Conservation (phyloP, 192 early-diverging fungal genomes). For the Pilaira anomala region DNA sequence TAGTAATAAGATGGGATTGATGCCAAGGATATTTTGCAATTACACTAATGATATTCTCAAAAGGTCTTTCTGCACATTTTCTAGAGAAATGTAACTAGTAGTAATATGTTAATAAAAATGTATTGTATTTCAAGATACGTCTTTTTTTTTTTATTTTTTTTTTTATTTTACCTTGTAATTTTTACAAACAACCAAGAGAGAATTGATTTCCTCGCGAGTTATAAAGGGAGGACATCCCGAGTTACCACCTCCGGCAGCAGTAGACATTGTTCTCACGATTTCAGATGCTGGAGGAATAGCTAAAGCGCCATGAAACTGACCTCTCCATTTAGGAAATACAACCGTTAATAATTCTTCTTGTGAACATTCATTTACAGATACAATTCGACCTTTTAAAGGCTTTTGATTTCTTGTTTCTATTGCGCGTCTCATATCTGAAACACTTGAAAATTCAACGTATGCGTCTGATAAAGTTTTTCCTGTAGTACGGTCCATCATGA, state of each 20-base stretch:
- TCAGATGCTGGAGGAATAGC: conserved; percentile 34
- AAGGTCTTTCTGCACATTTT: conserved; percentile 71
- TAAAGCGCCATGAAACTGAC: conserved; percentile 43
- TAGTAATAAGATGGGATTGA: conserved; percentile 51
- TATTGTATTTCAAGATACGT: too few species aligned
- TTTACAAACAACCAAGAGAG: conserved; percentile 62
- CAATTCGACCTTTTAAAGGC: conserved; percentile 59
- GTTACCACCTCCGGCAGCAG: conserved; percentile 10
- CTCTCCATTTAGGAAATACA: conserved; percentile 60
- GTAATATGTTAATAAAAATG: conserved; percentile 34
- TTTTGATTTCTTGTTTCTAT: conserved; percentile 54
- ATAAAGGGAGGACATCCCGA: conserved; percentile 42
- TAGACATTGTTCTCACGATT: conserved; percentile 18
- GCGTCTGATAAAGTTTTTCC: conserved; percentile 70
- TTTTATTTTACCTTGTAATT: conserved; percentile 77
- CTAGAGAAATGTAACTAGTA: conserved; percentile 67
- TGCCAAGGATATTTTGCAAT: conserved; percentile 76
- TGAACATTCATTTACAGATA: conserved; percentile 45
- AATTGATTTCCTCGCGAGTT: conserved; percentile 70
- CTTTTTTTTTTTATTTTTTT: conserved; percentile 62
- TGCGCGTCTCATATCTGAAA: conserved; percentile 49
- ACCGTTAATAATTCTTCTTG: conserved; percentile 56
- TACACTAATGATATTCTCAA: conserved; percentile 74
- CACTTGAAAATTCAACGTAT: conserved; percentile 60
- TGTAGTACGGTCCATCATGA: conserved; percentile 59